Percentiles rank a stretch among this genome's conserved stretches.
phyloP scores from a whole-genome alignment of 208 protist species.

The Leptomonas pyrrhocoris region DNA sequence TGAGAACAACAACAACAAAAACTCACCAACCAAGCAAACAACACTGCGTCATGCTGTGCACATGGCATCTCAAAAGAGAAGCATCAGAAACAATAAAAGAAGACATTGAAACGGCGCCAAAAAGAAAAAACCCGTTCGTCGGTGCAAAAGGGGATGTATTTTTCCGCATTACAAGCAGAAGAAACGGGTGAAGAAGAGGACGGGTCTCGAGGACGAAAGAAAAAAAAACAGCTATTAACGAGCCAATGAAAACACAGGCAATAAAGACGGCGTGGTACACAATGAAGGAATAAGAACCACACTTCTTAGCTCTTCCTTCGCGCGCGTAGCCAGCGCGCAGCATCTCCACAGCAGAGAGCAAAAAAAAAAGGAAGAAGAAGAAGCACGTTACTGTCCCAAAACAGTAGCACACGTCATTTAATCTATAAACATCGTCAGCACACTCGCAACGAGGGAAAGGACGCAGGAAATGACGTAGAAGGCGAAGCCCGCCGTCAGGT shows the following conservation, averaged over 20 bases:
- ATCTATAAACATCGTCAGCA: constrained; percentile 24
- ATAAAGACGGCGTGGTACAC: background rate
- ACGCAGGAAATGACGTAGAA: constrained; percentile 32
- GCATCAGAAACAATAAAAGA: constrained; percentile 27
- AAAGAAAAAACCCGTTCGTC: background rate
- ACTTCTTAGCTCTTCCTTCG: too few relatives aligned
- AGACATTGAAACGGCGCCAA: constrained; percentile 13
- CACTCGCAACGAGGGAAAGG: constrained; percentile 27
- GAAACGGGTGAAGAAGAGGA: constrained; percentile 4
- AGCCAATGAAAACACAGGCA: too few relatives aligned
- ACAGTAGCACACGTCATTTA: background rate
- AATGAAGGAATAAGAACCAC: too few relatives aligned
- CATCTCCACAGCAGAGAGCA: too few relatives aligned
- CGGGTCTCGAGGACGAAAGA: background rate
- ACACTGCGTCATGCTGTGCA: too few relatives aligned
- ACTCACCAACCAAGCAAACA: background rate
- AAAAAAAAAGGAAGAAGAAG: background rate
- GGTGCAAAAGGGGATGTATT: too few relatives aligned
- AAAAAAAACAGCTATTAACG: too few relatives aligned
- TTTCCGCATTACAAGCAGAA: too few relatives aligned
- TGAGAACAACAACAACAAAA: constrained; percentile 9
- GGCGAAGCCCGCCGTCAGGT: constrained; percentile 24
- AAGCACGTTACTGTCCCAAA: background rate
- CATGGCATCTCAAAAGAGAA: background rate
- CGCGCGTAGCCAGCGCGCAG: background rate